phyloP scores from a whole-genome alignment of 305 asterid species.

The Ilex paraguariensis region DNA sequence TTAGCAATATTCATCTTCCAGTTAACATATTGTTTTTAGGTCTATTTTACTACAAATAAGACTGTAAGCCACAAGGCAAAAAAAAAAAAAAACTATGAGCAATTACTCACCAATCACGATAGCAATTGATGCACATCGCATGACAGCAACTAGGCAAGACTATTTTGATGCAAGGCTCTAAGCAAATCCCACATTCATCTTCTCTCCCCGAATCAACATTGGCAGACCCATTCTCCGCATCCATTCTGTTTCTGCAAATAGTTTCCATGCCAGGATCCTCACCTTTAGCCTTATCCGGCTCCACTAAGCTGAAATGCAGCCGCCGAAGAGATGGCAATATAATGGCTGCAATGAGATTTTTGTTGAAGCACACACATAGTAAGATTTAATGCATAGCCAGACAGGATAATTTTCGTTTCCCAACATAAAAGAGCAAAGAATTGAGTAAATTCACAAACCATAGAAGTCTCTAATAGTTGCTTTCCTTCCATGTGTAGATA shows the following conservation, averaged over 20 bases:
- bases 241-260: conserved; percentile 18
- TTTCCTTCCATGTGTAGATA: conserved; percentile 40
- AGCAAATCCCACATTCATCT: conserved; percentile 77
- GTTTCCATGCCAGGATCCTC: conserved; percentile 18
- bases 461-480: conserved; percentile 52
- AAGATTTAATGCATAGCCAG: too few species aligned
- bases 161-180: conserved; percentile 60
- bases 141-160: conserved; percentile 70
- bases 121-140: conserved; percentile 69
- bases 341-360: conserved; percentile 29
- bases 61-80: too few species aligned
- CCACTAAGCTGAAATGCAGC: conserved; percentile 28
- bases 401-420: background rate
- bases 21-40: too few species aligned
- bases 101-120: conserved; percentile 22
- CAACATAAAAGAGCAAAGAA: background rate
- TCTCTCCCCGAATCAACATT: conserved; percentile 46
- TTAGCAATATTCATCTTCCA: too few species aligned
- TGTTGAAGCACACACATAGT: too few species aligned
- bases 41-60: too few species aligned
- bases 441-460: conserved; percentile 25
- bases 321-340: conserved; percentile 49
- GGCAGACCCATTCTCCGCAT: conserved; percentile 11
- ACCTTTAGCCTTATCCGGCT: conserved; percentile 12
- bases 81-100: too few species aligned